Evolutionary conservation across 768 basidiomycete genomes (phyloP).

Genomic region (Mycena kentingensis): DNA sequence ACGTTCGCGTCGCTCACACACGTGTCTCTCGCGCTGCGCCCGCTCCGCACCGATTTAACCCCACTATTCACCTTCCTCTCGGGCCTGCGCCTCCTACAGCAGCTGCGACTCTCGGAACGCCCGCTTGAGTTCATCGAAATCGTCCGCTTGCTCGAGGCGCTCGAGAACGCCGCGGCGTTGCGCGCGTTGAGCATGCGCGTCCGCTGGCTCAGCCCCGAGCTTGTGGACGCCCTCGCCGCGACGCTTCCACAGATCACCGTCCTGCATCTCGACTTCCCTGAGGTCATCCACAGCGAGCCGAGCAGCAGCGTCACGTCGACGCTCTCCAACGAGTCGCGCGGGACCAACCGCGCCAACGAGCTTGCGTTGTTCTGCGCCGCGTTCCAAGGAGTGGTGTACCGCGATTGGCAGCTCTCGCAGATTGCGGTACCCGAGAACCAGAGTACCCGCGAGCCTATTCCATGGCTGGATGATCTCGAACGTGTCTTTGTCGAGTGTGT

Average conservation of each 20-base stretch:
- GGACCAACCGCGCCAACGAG: slow-evolving; percentile 7
- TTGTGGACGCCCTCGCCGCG: slow-evolving; percentile 28
- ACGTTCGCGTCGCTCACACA: slow-evolving; percentile 36
- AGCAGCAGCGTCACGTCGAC: slow-evolving; percentile 8
- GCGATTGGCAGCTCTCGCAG: slow-evolving; percentile 12
- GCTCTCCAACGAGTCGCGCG: slow-evolving; percentile 9
- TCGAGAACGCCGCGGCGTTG: slow-evolving; percentile 18
- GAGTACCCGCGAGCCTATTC: slow-evolving; percentile 7
- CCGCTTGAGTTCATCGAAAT: slow-evolving; percentile 35
- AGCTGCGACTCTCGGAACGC: slow-evolving; percentile 41
- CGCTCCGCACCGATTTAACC: slow-evolving; percentile 35
- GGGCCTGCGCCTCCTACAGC: slow-evolving; percentile 30
- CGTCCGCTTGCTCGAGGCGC: slow-evolving; percentile 27
- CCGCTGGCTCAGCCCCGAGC: slow-evolving; percentile 26
- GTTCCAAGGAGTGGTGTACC: neutral
- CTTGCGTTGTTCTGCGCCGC: slow-evolving; percentile 15
- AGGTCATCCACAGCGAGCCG: slow-evolving; percentile 23
- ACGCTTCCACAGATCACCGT: slow-evolving; percentile 25
- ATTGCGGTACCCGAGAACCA: slow-evolving; percentile 19
- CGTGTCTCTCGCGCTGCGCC: slow-evolving; percentile 41
- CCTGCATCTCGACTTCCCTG: slow-evolving; percentile 28
- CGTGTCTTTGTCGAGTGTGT: slow-evolving; percentile 14
- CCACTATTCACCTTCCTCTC: slow-evolving; percentile 34
- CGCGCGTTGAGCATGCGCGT: slow-evolving; percentile 26
- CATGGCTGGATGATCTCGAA: slow-evolving; percentile 16